Evolutionary conservation across 805 yeast species (phyloP), one percentile per base, ranked within the genome.

Genomic region (Candida corydali): DNA sequence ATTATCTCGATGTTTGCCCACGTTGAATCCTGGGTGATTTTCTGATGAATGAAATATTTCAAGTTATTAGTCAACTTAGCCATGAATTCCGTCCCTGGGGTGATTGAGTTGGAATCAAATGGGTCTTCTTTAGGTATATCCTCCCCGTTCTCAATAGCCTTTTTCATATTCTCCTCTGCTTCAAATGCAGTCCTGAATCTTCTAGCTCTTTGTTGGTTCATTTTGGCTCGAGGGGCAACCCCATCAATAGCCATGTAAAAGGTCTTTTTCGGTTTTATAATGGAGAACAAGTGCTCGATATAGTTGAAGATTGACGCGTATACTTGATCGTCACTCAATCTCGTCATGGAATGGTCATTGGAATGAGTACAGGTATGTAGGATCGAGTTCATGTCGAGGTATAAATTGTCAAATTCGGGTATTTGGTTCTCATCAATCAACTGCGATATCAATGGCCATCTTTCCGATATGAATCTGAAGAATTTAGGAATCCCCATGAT

Each of bases 221-320:
- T 89, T 56, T 91, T 91, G 8, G 98, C 98, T 57, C 98, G 72
- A 28, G 98, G 98, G 0, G 98, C 98, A 35, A 91, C 98, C 57
- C 98, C 98, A 65, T 91, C 98, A 51, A 91, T 86, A 3, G 98
- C 98, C 96, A 91, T 88, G 57, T 83, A 89, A 49, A 91, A 86
- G 10, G 82, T 77, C 55, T 86, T 75, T 50, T 84, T 73, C 7
- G 99, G 99, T 57, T 80, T 79, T 46, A 93, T 88, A 17, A 87
- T 78, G 43, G 81, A 81, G 52, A 93, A 91, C 39, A 93, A 67
- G 60, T 93, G 97, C 57, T 93, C 98, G 45, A 93, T 91, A 54
- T 93, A 93, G 23, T 86, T 82, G 65, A 89, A 91, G 32, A 93
- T 88, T n/a, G 91, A 82, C 12, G 87, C 80, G 64, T 80, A 93